Evolutionary conservation across 768 basidiomycete species (phyloP).

Genomic region (Mycena indigotica): DNA sequence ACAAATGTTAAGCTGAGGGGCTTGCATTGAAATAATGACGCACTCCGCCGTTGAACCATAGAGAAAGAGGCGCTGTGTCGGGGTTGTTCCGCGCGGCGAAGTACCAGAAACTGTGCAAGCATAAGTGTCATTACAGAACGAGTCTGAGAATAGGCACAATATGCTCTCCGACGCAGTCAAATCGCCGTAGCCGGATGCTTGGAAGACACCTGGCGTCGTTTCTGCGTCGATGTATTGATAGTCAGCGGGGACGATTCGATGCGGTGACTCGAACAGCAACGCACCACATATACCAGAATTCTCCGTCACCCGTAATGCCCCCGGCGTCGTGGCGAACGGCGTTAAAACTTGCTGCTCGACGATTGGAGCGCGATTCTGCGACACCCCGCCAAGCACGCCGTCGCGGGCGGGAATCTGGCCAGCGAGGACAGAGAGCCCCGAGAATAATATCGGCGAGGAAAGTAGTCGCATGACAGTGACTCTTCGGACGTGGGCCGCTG

Average conservation of each 20-base stretch:
- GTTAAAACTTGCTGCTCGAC: not conserved
- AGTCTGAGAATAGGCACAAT: conserved; percentile 30
- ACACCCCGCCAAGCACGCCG: conserved; percentile 15
- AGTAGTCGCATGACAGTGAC: too few species aligned
- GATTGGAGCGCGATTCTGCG: not conserved
- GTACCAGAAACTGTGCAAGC: conserved; percentile 46
- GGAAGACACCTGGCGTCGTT: conserved; percentile 35
- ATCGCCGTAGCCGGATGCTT: conserved; percentile 47
- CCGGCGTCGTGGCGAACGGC: conserved; percentile 22
- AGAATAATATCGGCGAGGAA: too few species aligned
- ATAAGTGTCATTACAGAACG: not conserved
- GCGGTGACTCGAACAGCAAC: not conserved
- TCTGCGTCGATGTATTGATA: conserved; percentile 19
- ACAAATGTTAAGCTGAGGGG: not conserved
- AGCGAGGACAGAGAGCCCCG: conserved; percentile 4
- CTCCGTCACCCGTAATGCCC: conserved; percentile 10
- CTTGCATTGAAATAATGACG: conserved; percentile 22
- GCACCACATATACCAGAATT: conserved; percentile 17
- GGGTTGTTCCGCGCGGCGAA: conserved; percentile 44
- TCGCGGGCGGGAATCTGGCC: conserved; percentile 17
- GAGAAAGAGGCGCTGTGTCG: conserved; percentile 39
- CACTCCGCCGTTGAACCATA: conserved; percentile 47
- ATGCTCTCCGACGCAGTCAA: conserved; percentile 40
- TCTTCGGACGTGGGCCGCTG: too few species aligned
- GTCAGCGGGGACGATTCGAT: not conserved